Evolutionary conservation across 495 filamentous ascomycete genomes (phyloP), one percentile per base, ranked within the genome.

Genomic region (Lasiosphaeria miniovina): DNA sequence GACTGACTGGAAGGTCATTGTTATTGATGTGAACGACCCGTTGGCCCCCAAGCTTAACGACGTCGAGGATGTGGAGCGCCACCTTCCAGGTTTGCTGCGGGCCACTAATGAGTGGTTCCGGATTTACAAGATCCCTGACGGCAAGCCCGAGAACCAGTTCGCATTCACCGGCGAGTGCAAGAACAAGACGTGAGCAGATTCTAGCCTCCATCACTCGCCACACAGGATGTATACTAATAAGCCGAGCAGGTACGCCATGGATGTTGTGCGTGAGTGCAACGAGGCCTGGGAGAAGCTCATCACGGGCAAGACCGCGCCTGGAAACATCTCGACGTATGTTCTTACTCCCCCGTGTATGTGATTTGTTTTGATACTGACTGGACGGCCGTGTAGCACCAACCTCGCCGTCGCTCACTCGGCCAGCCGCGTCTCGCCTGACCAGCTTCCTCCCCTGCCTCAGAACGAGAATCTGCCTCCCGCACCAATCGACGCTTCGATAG

Each of bases 51-150:
- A 96, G 84, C 90, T 99, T 68, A 91, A 99, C 78, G 93, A 98
- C 76, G 88, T 99, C 68, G 95, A 98, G 84, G 95, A 99, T 76
- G 93, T 99, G 58, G 95, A 98, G 84, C 88, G 93, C 72, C 95
- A 98, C 83, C 89, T 99, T 32, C 95, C 95, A 48, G 95, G 95
- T 62, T 88, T 98, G 43, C 81, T 99, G 71, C 86, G 95, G 64
- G 95, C 95, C 71, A 98, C 94, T 73, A 99, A 99, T 74, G 95
- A 99, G 84, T 99, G 95, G 95, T 99, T 99, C 90, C 90, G 95
- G 77, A 98, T 99, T 85, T 99, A 99, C 87, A 98, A 98, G 85
- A 98, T 99, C 80, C 95, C 95, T 69, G 95, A 99, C 72, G 95
- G 95, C 83, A 99, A 98, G 91, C 93, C 93, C 68, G 94, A 98